Conservation (phyloP, 2,329 filamentous ascomycete genomes). For the Venturia effusa region DNA sequence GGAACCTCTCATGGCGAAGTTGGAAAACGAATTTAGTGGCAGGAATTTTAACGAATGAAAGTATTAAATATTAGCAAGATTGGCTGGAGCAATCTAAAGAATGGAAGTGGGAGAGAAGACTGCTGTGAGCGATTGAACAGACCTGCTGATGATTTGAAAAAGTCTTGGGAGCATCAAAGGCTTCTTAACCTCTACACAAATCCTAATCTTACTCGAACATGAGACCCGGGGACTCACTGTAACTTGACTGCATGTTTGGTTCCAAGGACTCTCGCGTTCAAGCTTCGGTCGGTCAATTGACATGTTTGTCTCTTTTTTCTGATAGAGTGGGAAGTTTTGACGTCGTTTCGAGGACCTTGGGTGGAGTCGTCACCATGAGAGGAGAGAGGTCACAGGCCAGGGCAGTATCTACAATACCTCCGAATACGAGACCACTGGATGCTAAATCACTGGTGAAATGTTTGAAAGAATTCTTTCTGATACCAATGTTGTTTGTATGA, state of each 20-base stretch:
- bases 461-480: background rate
- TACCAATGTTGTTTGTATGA: background rate
- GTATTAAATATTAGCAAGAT: background rate
- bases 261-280: background rate
- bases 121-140: constrained; percentile 2
- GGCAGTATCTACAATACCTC: background rate
- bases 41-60: background rate
- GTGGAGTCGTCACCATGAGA: background rate
- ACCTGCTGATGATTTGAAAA: background rate
- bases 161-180: background rate
- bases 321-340: constrained; percentile 5
- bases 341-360: background rate
- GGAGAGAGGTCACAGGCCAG: background rate
- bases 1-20: background rate
- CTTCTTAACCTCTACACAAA: background rate
- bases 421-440: background rate
- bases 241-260: background rate
- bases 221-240: background rate
- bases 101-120: background rate
- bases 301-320: background rate
- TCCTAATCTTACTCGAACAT: background rate
- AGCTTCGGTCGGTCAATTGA: background rate
- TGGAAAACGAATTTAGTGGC: background rate
- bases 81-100: background rate
- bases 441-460: background rate